These are phyloP conservation scores for Thalassia testudinum DNA, from an alignment of 116 monocot genomes.

Conservation along the genomic window DNA sequence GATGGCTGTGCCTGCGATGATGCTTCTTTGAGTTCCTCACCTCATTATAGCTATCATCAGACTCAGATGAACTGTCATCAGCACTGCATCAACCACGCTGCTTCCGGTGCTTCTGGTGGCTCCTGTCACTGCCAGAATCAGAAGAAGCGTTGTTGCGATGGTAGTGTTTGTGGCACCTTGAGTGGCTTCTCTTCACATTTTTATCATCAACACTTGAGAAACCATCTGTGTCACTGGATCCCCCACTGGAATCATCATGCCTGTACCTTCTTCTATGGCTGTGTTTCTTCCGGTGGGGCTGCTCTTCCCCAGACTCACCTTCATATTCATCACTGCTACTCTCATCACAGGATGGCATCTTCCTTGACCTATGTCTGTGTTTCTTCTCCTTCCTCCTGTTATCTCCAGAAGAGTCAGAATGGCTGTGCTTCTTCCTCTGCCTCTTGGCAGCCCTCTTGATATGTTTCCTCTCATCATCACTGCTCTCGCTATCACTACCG, in stretches of 20 bases:
- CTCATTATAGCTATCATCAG: slow-evolving; percentile 11
- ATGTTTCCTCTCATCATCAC: slow-evolving; percentile 11
- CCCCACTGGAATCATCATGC: slow-evolving; percentile 6
- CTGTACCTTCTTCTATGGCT: slow-evolving; percentile 25
- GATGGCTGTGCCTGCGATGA: slow-evolving; percentile 17
- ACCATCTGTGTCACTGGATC: slow-evolving; percentile 17
- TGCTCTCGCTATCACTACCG: slow-evolving; percentile 35
- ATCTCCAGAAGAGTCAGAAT: slow-evolving; percentile 30
- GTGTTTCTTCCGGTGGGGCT: slow-evolving; percentile 16
- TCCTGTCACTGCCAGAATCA: slow-evolving; percentile 19
- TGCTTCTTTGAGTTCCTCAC: slow-evolving; percentile 10
- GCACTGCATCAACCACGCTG: slow-evolving; percentile 1
- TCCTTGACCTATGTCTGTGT: slow-evolving; percentile 17
- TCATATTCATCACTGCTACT: slow-evolving; percentile 22
- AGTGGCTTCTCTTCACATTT: slow-evolving; percentile 14
- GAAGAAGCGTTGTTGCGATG: slow-evolving; percentile 6
- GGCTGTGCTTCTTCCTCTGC: slow-evolving; percentile 26
- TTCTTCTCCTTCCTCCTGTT: slow-evolving; percentile 17
- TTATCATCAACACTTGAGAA: slow-evolving; percentile 18
- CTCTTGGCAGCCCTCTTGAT: slow-evolving; percentile 26
- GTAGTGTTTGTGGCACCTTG: slow-evolving; percentile 21
- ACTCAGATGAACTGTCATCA: slow-evolving; percentile 17
- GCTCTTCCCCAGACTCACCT: slow-evolving; percentile 23
- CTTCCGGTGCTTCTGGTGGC: slow-evolving; percentile 8
- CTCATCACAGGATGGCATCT: slow-evolving; percentile 20